A percentile compares a stretch with the other conserved stretches of the same genome.
These are phyloP conservation scores for Colletotrichum acutatum DNA, from an alignment of 2,329 filamentous ascomycete species.

Conservation along the genomic window DNA sequence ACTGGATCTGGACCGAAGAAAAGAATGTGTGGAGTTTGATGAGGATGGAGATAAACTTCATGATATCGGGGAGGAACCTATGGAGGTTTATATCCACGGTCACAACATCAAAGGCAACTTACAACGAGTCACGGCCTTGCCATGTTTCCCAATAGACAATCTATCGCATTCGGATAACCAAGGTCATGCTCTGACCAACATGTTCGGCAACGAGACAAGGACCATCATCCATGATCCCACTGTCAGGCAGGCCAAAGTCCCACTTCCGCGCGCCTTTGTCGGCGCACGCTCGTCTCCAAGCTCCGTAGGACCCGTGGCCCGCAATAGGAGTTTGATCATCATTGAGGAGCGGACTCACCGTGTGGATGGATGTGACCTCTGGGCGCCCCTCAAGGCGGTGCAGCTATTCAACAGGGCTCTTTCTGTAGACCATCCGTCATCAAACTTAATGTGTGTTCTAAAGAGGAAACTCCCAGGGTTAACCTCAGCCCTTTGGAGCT, in stretches of 20 bases:
- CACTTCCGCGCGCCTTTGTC: not conserved
- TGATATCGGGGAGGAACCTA: slow-evolving; percentile 4
- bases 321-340: slow-evolving; percentile 25
- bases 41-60: slow-evolving; percentile 14
- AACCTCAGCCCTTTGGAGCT: slow-evolving; percentile 24
- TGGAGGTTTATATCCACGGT: slow-evolving; percentile 33
- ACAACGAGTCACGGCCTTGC: slow-evolving; percentile 4
- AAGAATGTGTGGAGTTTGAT: slow-evolving; percentile 32
- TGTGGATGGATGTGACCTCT: slow-evolving; percentile 30
- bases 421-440: slow-evolving; percentile 18
- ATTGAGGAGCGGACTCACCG: slow-evolving; percentile 6
- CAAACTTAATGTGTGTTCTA: not conserved
- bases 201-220: not conserved
- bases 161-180: not conserved
- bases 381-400: slow-evolving; percentile 30
- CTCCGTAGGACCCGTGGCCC: not conserved
- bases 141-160: not conserved
- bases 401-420: not conserved
- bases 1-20: slow-evolving; percentile 34
- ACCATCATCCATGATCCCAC: slow-evolving; percentile 18
- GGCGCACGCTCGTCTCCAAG: not conserved
- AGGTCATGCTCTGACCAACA: not conserved
- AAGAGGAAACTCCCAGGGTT: not conserved
- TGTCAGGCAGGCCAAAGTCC: not conserved
- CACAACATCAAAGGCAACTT: not conserved